phyloP scores from a whole-genome alignment of 345 rosid genomes.

The Rhodamnia rubescens region DNA sequence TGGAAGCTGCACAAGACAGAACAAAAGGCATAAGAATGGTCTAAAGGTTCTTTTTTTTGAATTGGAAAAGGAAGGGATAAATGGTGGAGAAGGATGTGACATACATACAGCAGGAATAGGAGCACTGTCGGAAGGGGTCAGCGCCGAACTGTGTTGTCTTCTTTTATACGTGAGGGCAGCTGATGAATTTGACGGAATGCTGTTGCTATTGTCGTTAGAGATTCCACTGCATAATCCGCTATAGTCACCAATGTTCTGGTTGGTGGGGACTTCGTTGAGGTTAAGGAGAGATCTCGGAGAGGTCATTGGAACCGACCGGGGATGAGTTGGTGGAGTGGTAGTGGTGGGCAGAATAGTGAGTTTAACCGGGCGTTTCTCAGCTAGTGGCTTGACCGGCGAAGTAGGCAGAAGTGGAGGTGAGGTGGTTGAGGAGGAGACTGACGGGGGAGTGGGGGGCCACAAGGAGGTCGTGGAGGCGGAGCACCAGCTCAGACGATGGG shows the following conservation, averaged over 20 bases:
- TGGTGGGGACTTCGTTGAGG: conserved; percentile 40
- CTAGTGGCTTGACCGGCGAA: conserved; percentile 2
- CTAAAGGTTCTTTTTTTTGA: neutral
- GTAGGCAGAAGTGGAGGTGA: conserved; percentile 1
- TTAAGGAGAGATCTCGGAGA: conserved; percentile 11
- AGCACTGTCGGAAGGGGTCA: neutral
- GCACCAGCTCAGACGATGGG: conserved; percentile 10
- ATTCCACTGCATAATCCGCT: neutral
- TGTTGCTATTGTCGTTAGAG: neutral
- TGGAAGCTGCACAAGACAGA: neutral
- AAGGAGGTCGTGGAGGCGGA: conserved; percentile 14
- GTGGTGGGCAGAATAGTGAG: neutral
- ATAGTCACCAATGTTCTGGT: neutral
- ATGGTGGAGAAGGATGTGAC: neutral
- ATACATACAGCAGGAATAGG: conserved; percentile 8
- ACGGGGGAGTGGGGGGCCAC: conserved; percentile 27
- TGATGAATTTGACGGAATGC: neutral
- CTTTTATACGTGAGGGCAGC: conserved; percentile 30
- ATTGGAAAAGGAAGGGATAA: neutral
- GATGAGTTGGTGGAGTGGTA: neutral
- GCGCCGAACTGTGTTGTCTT: conserved; percentile 7
- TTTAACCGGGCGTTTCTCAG: neutral
- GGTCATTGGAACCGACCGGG: neutral
- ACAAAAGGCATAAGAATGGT: neutral
- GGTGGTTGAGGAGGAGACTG: conserved; percentile 33